Conservation (phyloP, 441 rosid genomes). For the Gossypium gossypioides region DNA sequence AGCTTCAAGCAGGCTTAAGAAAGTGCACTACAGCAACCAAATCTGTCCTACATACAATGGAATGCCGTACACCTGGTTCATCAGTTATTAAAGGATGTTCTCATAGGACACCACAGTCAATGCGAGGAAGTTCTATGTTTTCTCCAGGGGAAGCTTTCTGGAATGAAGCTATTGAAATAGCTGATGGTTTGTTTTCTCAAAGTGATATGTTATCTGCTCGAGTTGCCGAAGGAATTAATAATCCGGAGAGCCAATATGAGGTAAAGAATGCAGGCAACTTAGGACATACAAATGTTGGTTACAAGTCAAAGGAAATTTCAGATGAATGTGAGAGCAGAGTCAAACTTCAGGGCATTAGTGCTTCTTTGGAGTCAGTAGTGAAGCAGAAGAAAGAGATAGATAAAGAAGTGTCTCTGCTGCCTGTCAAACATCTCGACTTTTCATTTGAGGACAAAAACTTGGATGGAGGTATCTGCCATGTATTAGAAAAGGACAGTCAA, state of each 20-base stretch:
- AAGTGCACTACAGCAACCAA: conserved; percentile 45
- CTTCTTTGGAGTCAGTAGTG: conserved; percentile 32
- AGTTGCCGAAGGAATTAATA: conserved; percentile 23
- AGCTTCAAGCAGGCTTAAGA: conserved; percentile 48
- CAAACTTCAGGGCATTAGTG: conserved; percentile 22
- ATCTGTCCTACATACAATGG: conserved; percentile 25
- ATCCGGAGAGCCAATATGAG: conserved; percentile 17
- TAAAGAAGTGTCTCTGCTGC: conserved; percentile 51
- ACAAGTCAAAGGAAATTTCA: conserved; percentile 29
- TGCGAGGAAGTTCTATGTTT: conserved; percentile 77
- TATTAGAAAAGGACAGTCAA: conserved; percentile 25
- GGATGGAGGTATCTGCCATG: conserved; percentile 23
- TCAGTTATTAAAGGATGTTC: conserved; percentile 31
- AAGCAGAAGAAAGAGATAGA: conserved; percentile 29
- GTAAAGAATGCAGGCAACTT: conserved; percentile 19
- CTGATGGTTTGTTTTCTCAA: conserved; percentile 62
- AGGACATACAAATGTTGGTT: conserved; percentile 23
- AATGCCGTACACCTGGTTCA: conserved; percentile 61
- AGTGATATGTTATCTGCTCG: conserved; percentile 21
- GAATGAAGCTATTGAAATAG: conserved; percentile 89
- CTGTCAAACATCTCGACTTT: conserved; percentile 77
- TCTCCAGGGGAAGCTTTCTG: conserved; percentile 94
- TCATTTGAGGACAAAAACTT: conserved; percentile 49
- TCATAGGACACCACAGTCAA: conserved; percentile 57
- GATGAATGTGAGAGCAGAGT: conserved; percentile 37